Percentiles rank a stretch among this genome's conserved stretches.
These are phyloP conservation scores for Pterulicium gracile DNA, from an alignment of 1,284 basidiomycete genomes.

Conservation along the genomic window DNA sequence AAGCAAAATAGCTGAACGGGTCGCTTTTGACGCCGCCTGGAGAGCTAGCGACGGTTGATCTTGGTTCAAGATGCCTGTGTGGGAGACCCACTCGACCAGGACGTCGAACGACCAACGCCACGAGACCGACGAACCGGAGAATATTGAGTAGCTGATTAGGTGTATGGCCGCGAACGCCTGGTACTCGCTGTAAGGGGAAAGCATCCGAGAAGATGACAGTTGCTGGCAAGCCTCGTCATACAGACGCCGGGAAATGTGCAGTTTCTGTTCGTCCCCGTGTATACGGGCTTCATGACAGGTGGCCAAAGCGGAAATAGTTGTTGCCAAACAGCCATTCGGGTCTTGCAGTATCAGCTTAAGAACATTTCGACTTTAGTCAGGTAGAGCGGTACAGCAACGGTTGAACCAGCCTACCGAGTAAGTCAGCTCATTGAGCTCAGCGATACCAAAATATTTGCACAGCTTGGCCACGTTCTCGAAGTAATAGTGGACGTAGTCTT, in stretches of 20 bases:
- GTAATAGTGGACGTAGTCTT: slow-evolving; percentile 53
- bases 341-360: slow-evolving; percentile 50
- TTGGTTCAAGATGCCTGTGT: slow-evolving; percentile 46
- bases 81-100: slow-evolving; percentile 60
- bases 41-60: slow-evolving; percentile 53
- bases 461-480: slow-evolving; percentile 53
- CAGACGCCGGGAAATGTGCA: slow-evolving; percentile 54
- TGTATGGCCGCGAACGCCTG: slow-evolving; percentile 69
- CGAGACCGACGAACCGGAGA: slow-evolving; percentile 50
- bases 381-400: too few relatives aligned
- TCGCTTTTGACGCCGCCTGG: slow-evolving; percentile 37
- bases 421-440: slow-evolving; percentile 44
- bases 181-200: slow-evolving; percentile 41
- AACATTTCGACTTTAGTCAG: slow-evolving; percentile 16
- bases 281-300: slow-evolving; percentile 55
- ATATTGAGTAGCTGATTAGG: slow-evolving; percentile 56
- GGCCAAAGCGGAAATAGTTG: slow-evolving; percentile 65
- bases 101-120: slow-evolving; percentile 59
- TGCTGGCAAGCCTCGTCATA: slow-evolving; percentile 53
- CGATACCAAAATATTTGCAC: slow-evolving; percentile 47
- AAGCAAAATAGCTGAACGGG: slow-evolving; percentile 51
- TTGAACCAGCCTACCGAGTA: slow-evolving; percentile 41
- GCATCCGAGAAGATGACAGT: slow-evolving; percentile 36
- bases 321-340: slow-evolving; percentile 55
- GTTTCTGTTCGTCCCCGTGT: slow-evolving; percentile 40